Percentiles rank a stretch among this genome's conserved stretches.
Conservation (phyloP, 306 rosid genomes). For the Albizia julibrissin region DNA sequence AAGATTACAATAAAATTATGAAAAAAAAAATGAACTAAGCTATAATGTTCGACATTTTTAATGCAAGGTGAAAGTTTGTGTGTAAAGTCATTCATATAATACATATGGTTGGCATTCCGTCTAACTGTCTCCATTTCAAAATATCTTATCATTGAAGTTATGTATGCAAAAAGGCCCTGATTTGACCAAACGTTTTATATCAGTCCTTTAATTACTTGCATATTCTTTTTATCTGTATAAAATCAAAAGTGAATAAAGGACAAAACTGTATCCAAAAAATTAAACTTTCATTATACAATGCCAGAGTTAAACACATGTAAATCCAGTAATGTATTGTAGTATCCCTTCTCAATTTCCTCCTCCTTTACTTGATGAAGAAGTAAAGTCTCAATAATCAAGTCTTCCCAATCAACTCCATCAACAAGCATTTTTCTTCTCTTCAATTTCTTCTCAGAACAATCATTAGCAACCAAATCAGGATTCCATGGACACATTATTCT, state of each 20-base stretch:
- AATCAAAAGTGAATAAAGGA: not conserved
- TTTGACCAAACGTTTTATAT: not conserved
- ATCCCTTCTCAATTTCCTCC: conserved; percentile 87
- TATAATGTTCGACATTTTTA: too few species aligned
- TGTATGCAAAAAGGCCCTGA: not conserved
- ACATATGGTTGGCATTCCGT: not conserved
- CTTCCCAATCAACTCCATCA: conserved; percentile 72
- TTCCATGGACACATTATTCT: conserved; percentile 55
- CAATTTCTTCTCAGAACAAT: conserved; percentile 38
- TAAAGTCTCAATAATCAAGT: conserved; percentile 76
- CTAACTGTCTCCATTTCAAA: not conserved
- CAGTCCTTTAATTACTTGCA: not conserved
- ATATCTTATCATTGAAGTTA: not conserved
- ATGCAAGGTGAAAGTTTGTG: too few species aligned
- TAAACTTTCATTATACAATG: not conserved
- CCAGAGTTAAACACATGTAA: conserved; percentile 67
- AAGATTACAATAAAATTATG: too few species aligned
- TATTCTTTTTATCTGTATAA: not conserved
- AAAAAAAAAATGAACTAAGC: too few species aligned
- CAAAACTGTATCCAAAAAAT: not conserved
- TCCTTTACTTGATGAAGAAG: conserved; percentile 74
- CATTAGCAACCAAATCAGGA: conserved; percentile 14
- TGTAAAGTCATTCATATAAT: too few species aligned
- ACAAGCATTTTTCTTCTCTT: conserved; percentile 48
- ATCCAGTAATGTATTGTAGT: conserved; percentile 64